Conservation (phyloP, 2,329 filamentous ascomycete species). For the Davidsoniella australis region DNA sequence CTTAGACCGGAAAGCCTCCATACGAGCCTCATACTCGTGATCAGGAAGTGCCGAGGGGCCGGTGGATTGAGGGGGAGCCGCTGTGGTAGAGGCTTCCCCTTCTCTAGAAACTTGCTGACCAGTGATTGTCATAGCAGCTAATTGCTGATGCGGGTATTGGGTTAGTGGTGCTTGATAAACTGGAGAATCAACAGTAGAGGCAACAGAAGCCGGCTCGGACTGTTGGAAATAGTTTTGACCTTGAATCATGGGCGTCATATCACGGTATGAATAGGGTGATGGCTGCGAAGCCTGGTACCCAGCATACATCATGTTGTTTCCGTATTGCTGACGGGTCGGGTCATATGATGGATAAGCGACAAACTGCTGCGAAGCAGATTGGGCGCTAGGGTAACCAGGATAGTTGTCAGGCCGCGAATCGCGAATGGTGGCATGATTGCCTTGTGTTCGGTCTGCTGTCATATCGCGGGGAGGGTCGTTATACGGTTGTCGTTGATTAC, state of each 20-base stretch:
- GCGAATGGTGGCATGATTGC: not conserved
- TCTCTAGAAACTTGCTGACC: not conserved
- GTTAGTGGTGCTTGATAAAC: not conserved
- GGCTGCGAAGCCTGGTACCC: not conserved
- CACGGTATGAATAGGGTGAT: not conserved
- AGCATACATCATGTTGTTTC: constrained; percentile 1
- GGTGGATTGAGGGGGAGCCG: not conserved
- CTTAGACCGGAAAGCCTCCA: not conserved
- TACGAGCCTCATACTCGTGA: constrained; percentile 1
- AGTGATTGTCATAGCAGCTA: not conserved
- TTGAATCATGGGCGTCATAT: not conserved
- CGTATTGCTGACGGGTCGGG: not conserved
- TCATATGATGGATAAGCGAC: not conserved
- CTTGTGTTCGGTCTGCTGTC: constrained; percentile 2
- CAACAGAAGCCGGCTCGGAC: no score
- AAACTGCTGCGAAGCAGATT: not conserved
- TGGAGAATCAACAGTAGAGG: no score
- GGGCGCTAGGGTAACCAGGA: not conserved
- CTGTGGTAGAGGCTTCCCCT: not conserved
- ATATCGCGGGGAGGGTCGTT: not conserved
- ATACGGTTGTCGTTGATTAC: not conserved
- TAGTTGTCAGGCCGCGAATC: constrained; percentile 1
- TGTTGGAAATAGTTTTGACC: constrained; percentile 2
- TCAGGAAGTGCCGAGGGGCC: not conserved
- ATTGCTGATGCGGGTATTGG: not conserved